Evolutionary conservation across 1,284 basidiomycete genomes (phyloP).

Genomic region (Trichosporon sp.): DNA sequence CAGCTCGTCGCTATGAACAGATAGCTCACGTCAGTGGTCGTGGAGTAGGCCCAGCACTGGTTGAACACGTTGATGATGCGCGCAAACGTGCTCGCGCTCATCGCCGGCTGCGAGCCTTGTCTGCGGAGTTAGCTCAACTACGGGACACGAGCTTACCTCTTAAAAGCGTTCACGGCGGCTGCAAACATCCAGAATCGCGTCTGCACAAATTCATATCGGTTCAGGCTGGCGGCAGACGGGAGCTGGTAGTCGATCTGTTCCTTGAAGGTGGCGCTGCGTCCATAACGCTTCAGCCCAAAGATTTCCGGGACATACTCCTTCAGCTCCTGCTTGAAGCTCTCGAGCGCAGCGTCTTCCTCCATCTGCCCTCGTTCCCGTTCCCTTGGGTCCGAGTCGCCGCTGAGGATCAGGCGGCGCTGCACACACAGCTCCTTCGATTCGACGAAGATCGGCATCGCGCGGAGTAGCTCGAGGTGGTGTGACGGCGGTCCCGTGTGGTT

Average conservation of each 20-base stretch:
- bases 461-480: slow-evolving; percentile 49
- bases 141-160: slow-evolving; percentile 28
- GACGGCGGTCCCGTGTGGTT: slow-evolving; percentile 26
- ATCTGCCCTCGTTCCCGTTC: slow-evolving; percentile 36
- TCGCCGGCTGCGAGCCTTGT: slow-evolving; percentile 36
- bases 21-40: slow-evolving; percentile 45
- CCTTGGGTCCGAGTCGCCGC: slow-evolving; percentile 44
- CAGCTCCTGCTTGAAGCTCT: slow-evolving; percentile 45
- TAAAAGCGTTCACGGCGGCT: slow-evolving; percentile 37
- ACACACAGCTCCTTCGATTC: slow-evolving; percentile 47
- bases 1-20: slow-evolving; percentile 12
- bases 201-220: slow-evolving; percentile 47
- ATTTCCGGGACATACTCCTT: slow-evolving; percentile 53
- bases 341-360: slow-evolving; percentile 41
- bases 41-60: slow-evolving; percentile 45
- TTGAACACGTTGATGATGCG: slow-evolving; percentile 48
- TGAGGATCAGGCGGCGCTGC: slow-evolving; percentile 48
- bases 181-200: slow-evolving; percentile 48
- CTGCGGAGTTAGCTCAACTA: slow-evolving; percentile 24
- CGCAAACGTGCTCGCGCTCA: slow-evolving; percentile 48
- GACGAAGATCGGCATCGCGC: slow-evolving; percentile 53
- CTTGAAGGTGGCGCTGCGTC: slow-evolving; percentile 36
- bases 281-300: slow-evolving; percentile 43
- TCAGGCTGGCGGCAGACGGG: slow-evolving; percentile 37
- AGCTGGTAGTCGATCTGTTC: slow-evolving; percentile 44